Base-by-base conservation (phyloP, 192 early-diverging fungal species). In the Podila clonocystis region DNA sequence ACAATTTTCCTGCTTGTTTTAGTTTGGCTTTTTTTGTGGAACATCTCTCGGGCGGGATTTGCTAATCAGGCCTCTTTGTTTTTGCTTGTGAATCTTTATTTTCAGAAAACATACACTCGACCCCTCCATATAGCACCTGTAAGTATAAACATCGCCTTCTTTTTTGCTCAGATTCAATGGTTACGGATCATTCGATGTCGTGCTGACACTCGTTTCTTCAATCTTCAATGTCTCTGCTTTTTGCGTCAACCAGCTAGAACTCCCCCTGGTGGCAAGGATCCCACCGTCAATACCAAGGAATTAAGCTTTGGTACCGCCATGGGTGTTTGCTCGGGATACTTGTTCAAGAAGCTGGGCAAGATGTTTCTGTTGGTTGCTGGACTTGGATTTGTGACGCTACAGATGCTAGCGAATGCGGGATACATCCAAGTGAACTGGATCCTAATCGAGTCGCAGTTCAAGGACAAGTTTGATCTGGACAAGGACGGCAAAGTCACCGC, bases 261-360 rank as follows among this genome's bases (percentile, higher is more conserved):
- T 17, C 52, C 52, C 11, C 24, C 52, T 6, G 20, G 22, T 0
- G 24, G 41, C 41, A n/a, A 26, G n/a, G 77, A 84, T 11, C 66
- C 86, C 0, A 36, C 76, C 36, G 55, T 85, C 36, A 73, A 82
- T 57, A 72, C 65, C 22, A 80, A 76, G 20, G 87, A 88, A 60
- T 30, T 88, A 22, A 74, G 82, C 6, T 88, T 88, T 75, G 87
- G 87, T 9, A 64, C 67, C 26, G 70, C 77, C n/a, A 73, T 88
- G 63, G 87, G 87, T 31, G 45, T 88, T 5, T 86, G 87, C 49
- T 82, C 87, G 15, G 87, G 87, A 8, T 88, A 70, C 30, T 61
- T 88, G 58, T 63, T 85, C 30, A 88, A 88, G 63, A 88, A 88
- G 31, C 64, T 88, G 1, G 85, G 87, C 28, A 86, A 86, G 60